Percentiles rank a stretch among this genome's conserved stretches.
phyloP scores from a whole-genome alignment of 2,329 filamentous ascomycete genomes.

The Coniochaeta ligniaria region DNA sequence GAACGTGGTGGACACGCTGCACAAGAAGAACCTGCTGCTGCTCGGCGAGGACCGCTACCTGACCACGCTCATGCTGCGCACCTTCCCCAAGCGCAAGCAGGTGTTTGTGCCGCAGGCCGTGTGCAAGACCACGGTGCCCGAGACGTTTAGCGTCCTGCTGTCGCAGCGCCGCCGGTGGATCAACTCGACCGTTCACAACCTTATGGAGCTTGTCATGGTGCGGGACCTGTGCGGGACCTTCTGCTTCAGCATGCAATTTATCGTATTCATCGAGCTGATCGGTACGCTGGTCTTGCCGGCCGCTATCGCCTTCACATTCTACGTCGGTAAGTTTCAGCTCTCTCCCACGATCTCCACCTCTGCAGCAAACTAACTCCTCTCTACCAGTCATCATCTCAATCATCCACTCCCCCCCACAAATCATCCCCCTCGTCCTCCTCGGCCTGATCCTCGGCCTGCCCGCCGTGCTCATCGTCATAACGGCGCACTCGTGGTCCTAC shows the following conservation, averaged over 20 bases:
- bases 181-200: constrained; percentile 97
- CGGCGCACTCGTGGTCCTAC: constrained; percentile 87
- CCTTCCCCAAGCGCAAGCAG: constrained; percentile 98
- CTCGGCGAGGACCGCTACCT: constrained; percentile 93
- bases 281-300: constrained; percentile 92
- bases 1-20: constrained; percentile 95
- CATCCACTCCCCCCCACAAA: constrained; percentile 64
- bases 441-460: constrained; percentile 90
- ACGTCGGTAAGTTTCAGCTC: constrained; percentile 64
- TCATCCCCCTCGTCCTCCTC: constrained; percentile 85
- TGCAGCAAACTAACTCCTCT: background rate
- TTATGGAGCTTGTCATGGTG: constrained; percentile 95
- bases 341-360: background rate
- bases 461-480: constrained; percentile 83
- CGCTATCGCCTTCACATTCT: constrained; percentile 94
- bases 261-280: constrained; percentile 90
- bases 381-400: constrained; percentile 75
- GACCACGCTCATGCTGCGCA: constrained; percentile 95
- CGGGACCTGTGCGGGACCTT: constrained; percentile 96
- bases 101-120: constrained; percentile 98
- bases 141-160: constrained; percentile 83
- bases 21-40: constrained; percentile 92
- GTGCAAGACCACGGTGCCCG: constrained; percentile 96
- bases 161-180: constrained; percentile 98
- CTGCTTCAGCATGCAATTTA: constrained; percentile 99